Evolutionary conservation across 306 rosid genomes (phyloP), one percentile per base, ranked within the genome.

Genomic region (Canavalia gladiata): DNA sequence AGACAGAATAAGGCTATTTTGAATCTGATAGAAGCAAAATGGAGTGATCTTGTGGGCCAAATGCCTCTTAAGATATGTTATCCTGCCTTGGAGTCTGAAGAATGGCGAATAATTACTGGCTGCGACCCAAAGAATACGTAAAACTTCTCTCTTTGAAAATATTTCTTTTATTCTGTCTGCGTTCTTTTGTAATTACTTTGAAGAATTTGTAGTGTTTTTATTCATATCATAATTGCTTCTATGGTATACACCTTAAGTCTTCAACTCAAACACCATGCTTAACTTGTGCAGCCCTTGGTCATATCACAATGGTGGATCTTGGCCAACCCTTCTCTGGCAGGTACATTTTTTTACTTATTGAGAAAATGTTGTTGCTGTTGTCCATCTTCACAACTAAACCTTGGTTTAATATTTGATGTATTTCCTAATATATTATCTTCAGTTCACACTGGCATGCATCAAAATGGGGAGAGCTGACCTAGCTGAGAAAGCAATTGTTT

Each of bases 261-360:
- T 58, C 13, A 58, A 56, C 84, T 80, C 58, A 90, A 75, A 28
- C 8, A 72, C 35, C 47, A 39, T 78, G 60, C 60, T 68, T 70
- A 43, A 78, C 65, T 81, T 78, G 72, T 75, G 77, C 96, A 95
- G 99, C 58, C 91, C 99, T 37, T 95, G 98, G 99, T 95, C 99
- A 60, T 95, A 95, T 86, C 99, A 95, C 77, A 95, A 95, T 63
- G 98, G 97, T 33, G 99, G 99, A 75, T 95, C 99, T 74, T 95
- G 99, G 99, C 99, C 99, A 2, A 93, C 99, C 12, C 98, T 95
- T 78, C 80, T 95, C 63, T 95, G 99, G 98, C 99, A 95, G 97
- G 99, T 95, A 78, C 78, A 50, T 47, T 52, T 71, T 65, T 77
- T 72, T 80, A 52, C 18, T 18, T 6, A 9, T 57, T 55, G 29